Conservation (phyloP, 2,329 filamentous ascomycete genomes). For the Xylariaceae sp. region DNA sequence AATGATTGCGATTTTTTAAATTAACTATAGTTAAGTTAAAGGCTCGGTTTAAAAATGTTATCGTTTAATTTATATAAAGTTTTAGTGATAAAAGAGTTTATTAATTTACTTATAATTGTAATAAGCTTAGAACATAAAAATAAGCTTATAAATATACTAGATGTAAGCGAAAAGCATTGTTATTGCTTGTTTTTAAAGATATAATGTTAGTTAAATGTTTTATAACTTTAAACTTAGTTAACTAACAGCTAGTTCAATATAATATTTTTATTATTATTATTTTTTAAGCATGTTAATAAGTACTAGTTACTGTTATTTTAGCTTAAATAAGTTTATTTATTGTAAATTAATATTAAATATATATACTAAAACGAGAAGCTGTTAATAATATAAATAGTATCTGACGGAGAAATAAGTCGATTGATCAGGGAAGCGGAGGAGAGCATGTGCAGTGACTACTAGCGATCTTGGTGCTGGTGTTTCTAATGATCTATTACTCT, state of each 20-base stretch:
- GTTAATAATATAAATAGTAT: slow-evolving; percentile 1
- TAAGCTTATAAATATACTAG: neutral
- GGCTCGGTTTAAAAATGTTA: neutral
- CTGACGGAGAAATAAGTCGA: too few species aligned
- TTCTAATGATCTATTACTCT: too few species aligned
- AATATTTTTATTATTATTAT: neutral
- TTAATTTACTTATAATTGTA: neutral
- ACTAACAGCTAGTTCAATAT: neutral
- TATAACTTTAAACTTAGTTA: neutral
- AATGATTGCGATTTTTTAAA: neutral
- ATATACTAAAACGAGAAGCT: neutral
- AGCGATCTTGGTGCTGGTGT: too few species aligned
- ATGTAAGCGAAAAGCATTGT: neutral
- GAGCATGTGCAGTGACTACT: too few species aligned
- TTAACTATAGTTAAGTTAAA: neutral
- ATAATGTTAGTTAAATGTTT: neutral
- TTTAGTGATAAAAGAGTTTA: neutral
- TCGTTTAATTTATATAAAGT: neutral
- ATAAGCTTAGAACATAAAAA: neutral
- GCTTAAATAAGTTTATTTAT: neutral
- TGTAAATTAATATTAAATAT: neutral
- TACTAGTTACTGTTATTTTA: neutral
- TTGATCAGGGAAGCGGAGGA: too few species aligned
- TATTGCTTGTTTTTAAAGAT: neutral
- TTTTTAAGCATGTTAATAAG: neutral